Evolutionary conservation across 2,329 filamentous ascomycete species (phyloP).

Genomic region (Colletotrichum theobromicola): DNA sequence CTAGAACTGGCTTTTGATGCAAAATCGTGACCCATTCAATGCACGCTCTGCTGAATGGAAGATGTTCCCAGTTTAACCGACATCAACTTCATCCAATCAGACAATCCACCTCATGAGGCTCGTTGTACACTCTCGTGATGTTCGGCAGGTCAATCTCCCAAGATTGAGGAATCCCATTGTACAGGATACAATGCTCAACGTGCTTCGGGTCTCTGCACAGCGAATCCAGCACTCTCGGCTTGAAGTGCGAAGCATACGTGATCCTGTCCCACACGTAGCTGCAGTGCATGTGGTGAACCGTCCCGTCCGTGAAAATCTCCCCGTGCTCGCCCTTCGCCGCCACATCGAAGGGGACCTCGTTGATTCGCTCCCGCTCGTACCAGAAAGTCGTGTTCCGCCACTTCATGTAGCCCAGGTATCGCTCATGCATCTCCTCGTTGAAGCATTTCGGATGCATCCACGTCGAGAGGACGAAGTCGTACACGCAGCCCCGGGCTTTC

Average conservation of each 20-base stretch:
- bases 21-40: background rate
- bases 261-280: constrained; percentile 15
- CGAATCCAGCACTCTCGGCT: background rate
- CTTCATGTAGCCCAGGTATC: constrained; percentile 7
- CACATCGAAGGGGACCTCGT: constrained; percentile 8
- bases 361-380: constrained; percentile 5
- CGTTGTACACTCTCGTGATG: constrained; percentile 10
- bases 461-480: constrained; percentile 11
- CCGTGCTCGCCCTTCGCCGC: constrained; percentile 5
- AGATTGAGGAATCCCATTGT: constrained; percentile 10
- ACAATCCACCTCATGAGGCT: constrained; percentile 9
- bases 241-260: constrained; percentile 12
- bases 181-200: constrained; percentile 10
- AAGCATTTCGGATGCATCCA: constrained; percentile 27
- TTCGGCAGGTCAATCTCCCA: constrained; percentile 15
- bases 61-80: background rate
- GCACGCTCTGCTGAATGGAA: background rate
- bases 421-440: constrained; percentile 12
- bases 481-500: constrained; percentile 27
- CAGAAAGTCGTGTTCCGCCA: constrained; percentile 14
- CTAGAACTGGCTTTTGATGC: background rate
- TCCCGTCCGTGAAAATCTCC: constrained; percentile 12
- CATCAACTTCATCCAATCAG: background rate
- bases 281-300: constrained; percentile 14
- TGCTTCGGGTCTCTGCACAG: constrained; percentile 11